These are phyloP conservation scores for Nidula microcarpa DNA, from an alignment of 768 basidiomycete genomes.

Conservation along the genomic window DNA sequence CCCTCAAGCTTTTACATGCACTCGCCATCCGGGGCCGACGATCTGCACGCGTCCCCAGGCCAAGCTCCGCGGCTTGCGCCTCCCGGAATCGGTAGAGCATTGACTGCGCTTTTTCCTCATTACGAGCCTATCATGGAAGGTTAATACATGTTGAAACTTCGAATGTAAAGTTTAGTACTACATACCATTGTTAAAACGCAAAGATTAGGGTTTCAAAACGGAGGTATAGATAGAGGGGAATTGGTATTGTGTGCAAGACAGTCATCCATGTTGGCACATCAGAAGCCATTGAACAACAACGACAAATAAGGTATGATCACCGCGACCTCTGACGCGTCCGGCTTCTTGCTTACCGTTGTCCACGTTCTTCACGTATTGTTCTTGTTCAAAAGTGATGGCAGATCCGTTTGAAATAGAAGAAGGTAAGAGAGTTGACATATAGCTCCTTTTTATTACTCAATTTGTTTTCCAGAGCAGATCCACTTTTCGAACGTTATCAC, in stretches of 20 bases:
- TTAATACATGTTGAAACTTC: background rate
- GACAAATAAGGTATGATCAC: conserved; percentile 7
- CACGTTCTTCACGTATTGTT: too few relatives aligned
- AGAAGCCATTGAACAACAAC: conserved; percentile 13
- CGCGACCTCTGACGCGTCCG: too few relatives aligned
- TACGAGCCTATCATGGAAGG: conserved; percentile 66
- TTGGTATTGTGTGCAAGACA: too few relatives aligned
- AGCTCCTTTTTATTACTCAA: background rate
- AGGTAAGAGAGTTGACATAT: conserved; percentile 16
- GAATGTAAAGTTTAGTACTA: conserved; percentile 10
- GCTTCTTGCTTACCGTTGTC: too few relatives aligned
- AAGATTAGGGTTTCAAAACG: background rate
- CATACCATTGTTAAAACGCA: conserved; percentile 3
- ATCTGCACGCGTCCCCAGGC: conserved; percentile 80
- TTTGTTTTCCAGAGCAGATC: conserved; percentile 45
- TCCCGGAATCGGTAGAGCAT: conserved; percentile 96
- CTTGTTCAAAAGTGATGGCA: background rate
- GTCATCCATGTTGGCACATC: background rate
- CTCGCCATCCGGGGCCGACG: conserved; percentile 91
- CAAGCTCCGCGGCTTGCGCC: conserved; percentile 93
- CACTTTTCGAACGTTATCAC: conserved; percentile 76
- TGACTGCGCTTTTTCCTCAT: conserved; percentile 97
- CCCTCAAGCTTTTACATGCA: conserved; percentile 84
- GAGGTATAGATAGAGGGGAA: too few relatives aligned
- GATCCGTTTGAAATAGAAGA: conserved; percentile 25